phyloP scores from a whole-genome alignment of 805 yeast species.

The Saccharomycopsis sp. region DNA sequence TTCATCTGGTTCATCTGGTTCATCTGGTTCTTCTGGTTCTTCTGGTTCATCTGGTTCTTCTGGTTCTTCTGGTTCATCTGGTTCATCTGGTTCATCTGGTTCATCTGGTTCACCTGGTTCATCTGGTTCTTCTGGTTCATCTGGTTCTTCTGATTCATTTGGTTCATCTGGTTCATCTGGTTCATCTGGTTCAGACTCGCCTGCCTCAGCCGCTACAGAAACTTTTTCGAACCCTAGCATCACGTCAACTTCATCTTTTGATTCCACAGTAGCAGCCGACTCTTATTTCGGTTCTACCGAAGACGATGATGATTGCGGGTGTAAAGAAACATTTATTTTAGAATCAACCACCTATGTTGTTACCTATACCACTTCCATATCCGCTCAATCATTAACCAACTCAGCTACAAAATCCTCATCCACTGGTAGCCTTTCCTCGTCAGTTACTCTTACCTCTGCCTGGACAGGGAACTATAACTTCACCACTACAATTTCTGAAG shows the following conservation, averaged over 20 bases:
- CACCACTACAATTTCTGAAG: not conserved
- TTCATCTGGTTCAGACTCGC: too few species aligned
- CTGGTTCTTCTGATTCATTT: too few species aligned
- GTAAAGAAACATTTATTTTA: not conserved
- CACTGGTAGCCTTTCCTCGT: not conserved
- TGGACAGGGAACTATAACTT: slow-evolving; percentile 11
- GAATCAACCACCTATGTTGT: not conserved
- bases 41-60: too few species aligned
- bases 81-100: too few species aligned
- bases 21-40: too few species aligned
- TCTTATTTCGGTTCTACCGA: slow-evolving; percentile 18
- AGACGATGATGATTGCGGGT: not conserved
- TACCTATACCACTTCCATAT: not conserved
- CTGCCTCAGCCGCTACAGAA: slow-evolving; percentile 21
- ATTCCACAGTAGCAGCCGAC: slow-evolving; percentile 21
- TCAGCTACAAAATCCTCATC: not conserved
- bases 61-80: too few species aligned
- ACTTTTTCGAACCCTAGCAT: slow-evolving; percentile 19
- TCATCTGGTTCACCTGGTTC: too few species aligned
- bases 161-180: too few species aligned
- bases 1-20: too few species aligned
- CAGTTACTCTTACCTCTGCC: slow-evolving; percentile 10
- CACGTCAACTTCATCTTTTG: slow-evolving; percentile 22
- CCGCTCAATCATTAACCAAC: not conserved
- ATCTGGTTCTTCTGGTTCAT: too few species aligned